Conservation (phyloP, 1,284 basidiomycete genomes). For the Salmacisia buchloeana region DNA sequence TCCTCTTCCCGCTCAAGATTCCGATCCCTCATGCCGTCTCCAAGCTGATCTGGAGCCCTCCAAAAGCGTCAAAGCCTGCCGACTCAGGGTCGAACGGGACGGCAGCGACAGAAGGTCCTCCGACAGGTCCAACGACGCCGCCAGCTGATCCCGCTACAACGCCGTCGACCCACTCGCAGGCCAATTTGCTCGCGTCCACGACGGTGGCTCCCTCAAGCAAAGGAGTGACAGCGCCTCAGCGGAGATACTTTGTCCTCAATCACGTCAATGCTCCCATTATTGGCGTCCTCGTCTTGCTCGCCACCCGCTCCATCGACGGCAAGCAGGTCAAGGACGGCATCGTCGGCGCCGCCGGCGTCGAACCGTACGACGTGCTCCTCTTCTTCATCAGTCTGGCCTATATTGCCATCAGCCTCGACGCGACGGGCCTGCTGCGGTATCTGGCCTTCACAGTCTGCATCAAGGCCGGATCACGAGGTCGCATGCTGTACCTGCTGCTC, state of each 20-base stretch:
- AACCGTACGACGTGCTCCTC: conserved; percentile 87
- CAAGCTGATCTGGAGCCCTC: background rate
- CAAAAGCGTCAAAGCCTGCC: background rate
- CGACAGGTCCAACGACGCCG: background rate
- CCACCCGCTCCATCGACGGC: conserved; percentile 66
- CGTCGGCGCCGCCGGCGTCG: conserved; percentile 66
- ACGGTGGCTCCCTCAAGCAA: background rate
- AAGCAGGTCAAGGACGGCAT: conserved; percentile 58
- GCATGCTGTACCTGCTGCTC: conserved; percentile 68
- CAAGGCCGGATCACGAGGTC: conserved; percentile 41
- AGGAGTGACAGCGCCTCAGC: background rate
- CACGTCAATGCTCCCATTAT: conserved; percentile 60
- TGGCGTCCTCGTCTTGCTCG: conserved; percentile 72
- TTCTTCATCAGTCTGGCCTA: conserved; percentile 89
- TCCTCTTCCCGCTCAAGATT: conserved; percentile 38
- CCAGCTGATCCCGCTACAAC: background rate
- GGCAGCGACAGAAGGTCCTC: background rate
- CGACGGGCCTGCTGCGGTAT: conserved; percentile 77
- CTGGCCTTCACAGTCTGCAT: conserved; percentile 75
- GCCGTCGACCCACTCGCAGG: background rate
- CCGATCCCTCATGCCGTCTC: conserved; percentile 26
- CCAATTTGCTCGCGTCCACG: background rate
- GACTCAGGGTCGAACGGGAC: background rate
- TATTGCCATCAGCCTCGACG: conserved; percentile 85
- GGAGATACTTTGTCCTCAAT: conserved; percentile 17